Conservation (phyloP, 2,329 filamentous ascomycete genomes). For the Chaetomium globosum region DNA sequence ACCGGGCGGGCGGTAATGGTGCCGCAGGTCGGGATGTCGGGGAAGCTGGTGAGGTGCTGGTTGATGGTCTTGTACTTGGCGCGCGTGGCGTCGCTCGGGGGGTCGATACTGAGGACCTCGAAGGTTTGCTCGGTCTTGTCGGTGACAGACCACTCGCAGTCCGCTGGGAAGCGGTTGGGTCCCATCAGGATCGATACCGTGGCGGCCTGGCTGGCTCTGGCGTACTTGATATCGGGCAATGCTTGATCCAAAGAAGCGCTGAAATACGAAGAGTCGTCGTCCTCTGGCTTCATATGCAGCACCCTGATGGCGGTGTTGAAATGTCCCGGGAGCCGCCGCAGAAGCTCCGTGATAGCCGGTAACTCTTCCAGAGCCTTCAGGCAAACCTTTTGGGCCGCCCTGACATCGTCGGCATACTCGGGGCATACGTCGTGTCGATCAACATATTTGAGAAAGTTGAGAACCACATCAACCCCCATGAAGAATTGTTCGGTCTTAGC, state of each 20-base stretch:
- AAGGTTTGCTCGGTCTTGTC: conserved; percentile 56
- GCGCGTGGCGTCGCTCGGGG: conserved; percentile 47
- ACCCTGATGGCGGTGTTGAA: conserved; percentile 79
- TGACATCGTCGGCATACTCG: conserved; percentile 71
- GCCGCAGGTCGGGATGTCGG: conserved; percentile 49
- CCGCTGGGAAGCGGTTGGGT: conserved; percentile 32
- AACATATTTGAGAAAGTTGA: conserved; percentile 88
- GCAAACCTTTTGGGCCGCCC: conserved; percentile 67
- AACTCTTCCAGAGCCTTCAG: conserved; percentile 68
- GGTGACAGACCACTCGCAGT: conserved; percentile 46
- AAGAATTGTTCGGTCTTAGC: conserved; percentile 59
- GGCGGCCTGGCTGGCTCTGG: conserved; percentile 49
- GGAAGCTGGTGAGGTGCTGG: conserved; percentile 30
- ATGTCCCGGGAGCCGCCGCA: conserved; percentile 65
- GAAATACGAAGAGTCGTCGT: conserved; percentile 36
- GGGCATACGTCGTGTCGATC: conserved; percentile 82
- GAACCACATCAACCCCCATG: conserved; percentile 68
- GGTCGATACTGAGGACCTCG: conserved; percentile 59
- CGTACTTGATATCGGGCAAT: conserved; percentile 47
- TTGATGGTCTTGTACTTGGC: conserved; percentile 51
- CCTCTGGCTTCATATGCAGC: conserved; percentile 57
- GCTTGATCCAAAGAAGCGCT: conserved; percentile 38
- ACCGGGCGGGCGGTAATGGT: conserved; percentile 49
- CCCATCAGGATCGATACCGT: conserved; percentile 47
- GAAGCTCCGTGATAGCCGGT: conserved; percentile 57